Evolutionary conservation across 352 stramenopile species (phyloP), one percentile per base, ranked within the genome.

Genomic region (Pythium chondricola): DNA sequence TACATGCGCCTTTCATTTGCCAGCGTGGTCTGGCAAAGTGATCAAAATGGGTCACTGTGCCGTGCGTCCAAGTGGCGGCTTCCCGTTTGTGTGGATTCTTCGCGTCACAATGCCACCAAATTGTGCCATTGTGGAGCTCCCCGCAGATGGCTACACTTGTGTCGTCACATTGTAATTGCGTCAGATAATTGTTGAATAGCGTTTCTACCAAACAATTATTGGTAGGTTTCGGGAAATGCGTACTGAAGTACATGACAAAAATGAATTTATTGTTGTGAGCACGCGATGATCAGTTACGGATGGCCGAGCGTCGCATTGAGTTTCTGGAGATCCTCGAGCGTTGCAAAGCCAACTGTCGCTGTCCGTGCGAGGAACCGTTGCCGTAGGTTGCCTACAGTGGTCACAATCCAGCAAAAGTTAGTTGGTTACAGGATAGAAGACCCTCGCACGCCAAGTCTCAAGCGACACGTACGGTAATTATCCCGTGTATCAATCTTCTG

Each of bases 401-500:
- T 17, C 41, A 36, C 41, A 26, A 32, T n/a, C 5, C 38, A 29
- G n/a, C 8, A 25, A 30, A 11, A 7, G 38, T 41, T 21, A 20
- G 35, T 41, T 22, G n/a, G 24, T 30, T 16, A 45, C 10, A n/a
- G n/a, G n/a, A n/a, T n/a, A n/a, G n/a, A n/a, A n/a, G n/a, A n/a
- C n/a, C n/a, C n/a, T n/a, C n/a, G n/a, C n/a, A n/a, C n/a, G n/a
- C 14, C 24, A 33, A 36, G n/a, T 26, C 17, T 38, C 10, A 4
- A 31, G 13, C n/a, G 11, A 41, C 13, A 46, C 48, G 22, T 44
- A 55, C 65, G 58, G 50, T 71, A 77, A 18, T 37, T 68, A 14
- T 66, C 67, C 3, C 75, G 59, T 9, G 72, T 78, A 22, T 67
- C 66, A 49, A 73, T 58, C 48, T 83, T 83, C 10, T 62, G 63